Evolutionary conservation across 2,329 filamentous ascomycete genomes (phyloP), one percentile per base, ranked within the genome.

Genomic region (Stagonosporopsis vannaccii): DNA sequence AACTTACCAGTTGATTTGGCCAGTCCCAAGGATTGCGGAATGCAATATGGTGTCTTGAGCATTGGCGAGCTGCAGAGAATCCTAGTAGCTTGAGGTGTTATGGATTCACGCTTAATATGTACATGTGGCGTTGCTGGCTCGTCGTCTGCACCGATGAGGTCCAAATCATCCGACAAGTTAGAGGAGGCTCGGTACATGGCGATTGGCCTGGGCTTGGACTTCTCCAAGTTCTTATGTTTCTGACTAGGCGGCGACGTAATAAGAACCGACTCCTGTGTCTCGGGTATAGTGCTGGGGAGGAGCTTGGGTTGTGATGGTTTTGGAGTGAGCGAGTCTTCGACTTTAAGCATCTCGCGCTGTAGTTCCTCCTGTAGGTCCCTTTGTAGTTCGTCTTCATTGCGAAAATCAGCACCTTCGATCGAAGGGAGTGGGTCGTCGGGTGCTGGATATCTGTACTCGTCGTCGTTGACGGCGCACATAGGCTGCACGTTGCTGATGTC

Each of bases 21-120:
- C 1, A 26, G 49, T 56, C 25, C 43, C 5, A 32, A 52, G 6
- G 54, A 49, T 4, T 20, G 32, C 33, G 22, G 44, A 4, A 22
- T 6, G 2, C 6, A 56, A 32, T 23, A 48, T 2, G 68, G 69
- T 2, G 67, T 70, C 12, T 61, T 60, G 23, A 60, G 37, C 5
- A 45, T 43, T 1, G 61, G 57, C 0, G 56, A 55, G 17, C 54
- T 55, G 50, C 59, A 59, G 33, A 63, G 60, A 28, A 65, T 45
- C 20, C 40, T 52, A 7, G 42, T 47, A 11, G 63, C 56, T 13
- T 58, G 59, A 0, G 64, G 61, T 2, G 62, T 65, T 22, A 44
- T 48, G 30, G 61, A 51, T 46, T 75, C 69, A 43, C 59, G 66
- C 43, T 70, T 70, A 35, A 71, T 68, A 30, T 15, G 4, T 7